phyloP scores from a whole-genome alignment of 2,329 filamentous ascomycete species.

The Trichoderma arundinaceum region DNA sequence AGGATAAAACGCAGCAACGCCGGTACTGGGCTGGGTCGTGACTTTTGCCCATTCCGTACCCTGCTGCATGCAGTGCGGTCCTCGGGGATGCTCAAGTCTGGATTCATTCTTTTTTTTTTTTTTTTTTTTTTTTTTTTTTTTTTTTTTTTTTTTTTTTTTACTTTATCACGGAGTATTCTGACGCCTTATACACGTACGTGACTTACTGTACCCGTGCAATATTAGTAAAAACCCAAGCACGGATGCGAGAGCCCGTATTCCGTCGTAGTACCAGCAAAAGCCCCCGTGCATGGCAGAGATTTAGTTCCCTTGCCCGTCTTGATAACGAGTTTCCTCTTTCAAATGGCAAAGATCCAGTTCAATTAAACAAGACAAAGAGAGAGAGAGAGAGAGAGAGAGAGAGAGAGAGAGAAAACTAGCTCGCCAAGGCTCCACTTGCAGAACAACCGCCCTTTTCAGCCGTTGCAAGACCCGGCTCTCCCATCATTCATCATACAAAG shows the following conservation, averaged over 20 bases:
- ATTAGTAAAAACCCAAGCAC: neutral
- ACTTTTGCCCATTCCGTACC: conserved; percentile 7
- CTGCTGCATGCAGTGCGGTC: conserved; percentile 1
- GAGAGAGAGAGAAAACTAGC: too few species aligned
- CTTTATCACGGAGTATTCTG: too few species aligned
- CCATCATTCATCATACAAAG: too few species aligned
- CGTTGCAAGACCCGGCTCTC: too few species aligned
- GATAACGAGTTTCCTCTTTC: conserved; percentile 23
- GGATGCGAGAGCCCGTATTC: neutral
- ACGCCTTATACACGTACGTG: too few species aligned
- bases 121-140: neutral
- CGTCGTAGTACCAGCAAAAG: neutral
- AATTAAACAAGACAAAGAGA: too few species aligned
- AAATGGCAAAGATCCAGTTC: neutral
- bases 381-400: too few species aligned
- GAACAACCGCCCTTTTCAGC: neutral
- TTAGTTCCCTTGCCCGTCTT: conserved; percentile 3
- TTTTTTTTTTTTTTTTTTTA: neutral
- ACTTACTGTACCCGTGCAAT: too few species aligned
- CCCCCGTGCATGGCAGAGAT: neutral
- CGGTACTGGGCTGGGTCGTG: neutral
- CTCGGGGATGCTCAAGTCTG: too few species aligned
- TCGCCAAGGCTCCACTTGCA: neutral
- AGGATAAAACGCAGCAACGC: conserved; percentile 1
- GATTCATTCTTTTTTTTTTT: neutral